A percentile compares a stretch with the other conserved stretches of the same genome.
Evolutionary conservation across 345 rosid genomes (phyloP).

Genomic region (Moricandia arvensis): DNA sequence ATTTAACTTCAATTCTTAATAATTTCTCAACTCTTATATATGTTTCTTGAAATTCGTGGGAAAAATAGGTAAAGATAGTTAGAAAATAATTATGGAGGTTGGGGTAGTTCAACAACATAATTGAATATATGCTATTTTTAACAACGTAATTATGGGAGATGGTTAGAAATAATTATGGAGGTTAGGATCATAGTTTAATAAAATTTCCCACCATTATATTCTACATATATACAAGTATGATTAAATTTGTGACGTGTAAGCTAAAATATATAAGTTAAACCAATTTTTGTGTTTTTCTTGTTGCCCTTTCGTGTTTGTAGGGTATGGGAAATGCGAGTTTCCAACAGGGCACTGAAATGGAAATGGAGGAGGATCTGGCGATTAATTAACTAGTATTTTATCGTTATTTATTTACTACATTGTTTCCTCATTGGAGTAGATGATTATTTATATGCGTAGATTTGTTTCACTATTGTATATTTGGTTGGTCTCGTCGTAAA

Average conservation of each 20-base stretch:
- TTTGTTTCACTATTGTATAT: slow-evolving; percentile 23
- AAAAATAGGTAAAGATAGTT: not conserved
- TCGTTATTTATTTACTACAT: slow-evolving; percentile 8
- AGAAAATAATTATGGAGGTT: slow-evolving; percentile 1
- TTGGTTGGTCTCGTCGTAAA: slow-evolving; percentile 23
- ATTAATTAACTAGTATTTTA: slow-evolving; percentile 24
- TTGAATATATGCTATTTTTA: too few relatives aligned
- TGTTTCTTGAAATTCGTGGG: not conserved
- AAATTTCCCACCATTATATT: not conserved
- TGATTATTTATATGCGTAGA: slow-evolving; percentile 23
- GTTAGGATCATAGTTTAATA: slow-evolving; percentile 15
- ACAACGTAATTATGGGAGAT: not conserved
- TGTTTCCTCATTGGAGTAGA: slow-evolving; percentile 27
- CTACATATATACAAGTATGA: not conserved
- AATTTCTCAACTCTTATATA: not conserved
- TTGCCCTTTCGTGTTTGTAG: slow-evolving; percentile 32
- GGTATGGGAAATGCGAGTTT: slow-evolving; percentile 55
- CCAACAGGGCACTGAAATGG: slow-evolving; percentile 51
- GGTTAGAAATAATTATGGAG: not conserved
- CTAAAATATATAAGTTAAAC: not conserved
- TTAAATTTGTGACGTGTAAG: not conserved
- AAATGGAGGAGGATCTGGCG: slow-evolving; percentile 4
- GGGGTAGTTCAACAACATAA: slow-evolving; percentile 10
- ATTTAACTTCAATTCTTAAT: too few relatives aligned
- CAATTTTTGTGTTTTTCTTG: not conserved